These are phyloP conservation scores for Hygrophila difformis DNA, from an alignment of 257 asterid species.

Conservation along the genomic window DNA sequence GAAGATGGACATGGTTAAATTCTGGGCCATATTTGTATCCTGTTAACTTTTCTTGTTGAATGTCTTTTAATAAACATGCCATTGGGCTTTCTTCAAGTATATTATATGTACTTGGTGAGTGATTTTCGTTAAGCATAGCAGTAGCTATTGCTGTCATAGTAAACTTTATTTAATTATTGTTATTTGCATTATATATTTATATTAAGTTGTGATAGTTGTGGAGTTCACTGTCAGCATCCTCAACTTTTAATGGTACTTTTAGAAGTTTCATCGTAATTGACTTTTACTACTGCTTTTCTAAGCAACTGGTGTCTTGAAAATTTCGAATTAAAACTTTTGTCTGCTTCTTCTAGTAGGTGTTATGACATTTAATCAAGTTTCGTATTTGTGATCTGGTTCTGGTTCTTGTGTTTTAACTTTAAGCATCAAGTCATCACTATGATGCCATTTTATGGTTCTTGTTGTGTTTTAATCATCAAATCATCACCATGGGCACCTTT, in stretches of 20 bases:
- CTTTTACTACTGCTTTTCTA: background rate
- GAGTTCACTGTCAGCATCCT: constrained; percentile 6
- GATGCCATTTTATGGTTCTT: too few species aligned
- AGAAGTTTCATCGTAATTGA: constrained; percentile 3
- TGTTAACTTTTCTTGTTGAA: too few species aligned
- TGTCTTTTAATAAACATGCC: background rate
- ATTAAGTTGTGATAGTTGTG: background rate
- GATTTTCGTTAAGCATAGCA: constrained; percentile 7
- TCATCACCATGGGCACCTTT: constrained; percentile 3
- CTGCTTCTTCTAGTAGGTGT: constrained; percentile 5
- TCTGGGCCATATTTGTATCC: background rate
- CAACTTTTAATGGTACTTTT: background rate
- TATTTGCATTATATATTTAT: background rate
- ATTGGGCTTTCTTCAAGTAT: background rate
- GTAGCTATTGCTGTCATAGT: background rate
- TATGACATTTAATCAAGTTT: constrained; percentile 6
- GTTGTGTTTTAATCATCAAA: constrained; percentile 6
- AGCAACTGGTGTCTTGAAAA: background rate
- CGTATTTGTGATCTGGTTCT: constrained; percentile 7
- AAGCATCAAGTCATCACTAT: too few species aligned
- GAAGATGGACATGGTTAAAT: background rate
- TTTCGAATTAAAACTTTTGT: constrained; percentile 3
- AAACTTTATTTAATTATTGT: background rate
- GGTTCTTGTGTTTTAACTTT: too few species aligned
- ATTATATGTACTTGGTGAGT: constrained; percentile 1